Base-by-base conservation (phyloP, 2,329 filamentous ascomycete genomes). In the Xylariaceae sp. region DNA sequence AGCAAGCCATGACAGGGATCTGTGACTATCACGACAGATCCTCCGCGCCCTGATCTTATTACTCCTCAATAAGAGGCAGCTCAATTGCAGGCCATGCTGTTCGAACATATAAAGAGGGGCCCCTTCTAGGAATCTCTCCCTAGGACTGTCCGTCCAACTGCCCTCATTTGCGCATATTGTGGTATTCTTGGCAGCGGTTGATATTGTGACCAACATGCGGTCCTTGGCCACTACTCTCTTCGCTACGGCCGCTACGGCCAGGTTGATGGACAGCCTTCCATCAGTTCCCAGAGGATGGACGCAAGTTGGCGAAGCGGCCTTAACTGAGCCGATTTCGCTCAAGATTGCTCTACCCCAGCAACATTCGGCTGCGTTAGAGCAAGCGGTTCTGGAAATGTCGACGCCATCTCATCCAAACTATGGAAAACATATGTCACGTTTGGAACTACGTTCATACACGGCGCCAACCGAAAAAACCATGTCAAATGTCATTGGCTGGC, bases 401-500 rank as follows among this genome's bases (percentile, higher is more conserved):
- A 74, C 76, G 0, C 78, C 78, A 0, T 66, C 63, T 5, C 68
- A 75, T 48, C 48, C 60, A 1, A 69, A 66, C 15, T 80, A 80
- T 51, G 77, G 78, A 15, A 67, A 71, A 39, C 71, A 80, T 54
- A 70, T 79, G 55, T 65, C 68, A 14, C 70, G 73, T 7, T 67
- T 75, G 10, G 72, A 78, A 53, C 73, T 80, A 47, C 72, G 74
- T 47, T 66, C 69, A 10, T 70, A 81, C 54, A 68, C 81, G 19
- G 67, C 67, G 5, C 78, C 78, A 0, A 68, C 62, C 12, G 57
- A 61, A 9, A 61, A 66, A 3, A 68, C 75, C 0, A 61, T 70
- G 1, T 59, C 68, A 6, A 62, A 70, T 0, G 69, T 80, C 12
- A 65, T 69, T 9, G 51, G 60, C 41, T 81, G 78, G 78, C 68